Conservation (phyloP, 306 rosid species). For the cucumber (Cucumis sativus) region Cucumber_9930_V3 NC_026659.2:19135501-19136000, state of each 20-base stretch:
- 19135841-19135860: too few relatives aligned
- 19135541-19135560: background rate
- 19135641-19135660: slow-evolving; percentile 81
- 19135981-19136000: too few relatives aligned
- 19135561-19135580: too few relatives aligned
- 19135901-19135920: too few relatives aligned
- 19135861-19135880: too few relatives aligned
- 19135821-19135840: too few relatives aligned
- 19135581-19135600: background rate
- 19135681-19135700: slow-evolving; percentile 78
- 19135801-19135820: too few relatives aligned
- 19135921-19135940: too few relatives aligned
- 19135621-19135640: slow-evolving; percentile 88
- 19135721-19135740: slow-evolving; percentile 35
- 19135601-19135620: slow-evolving; percentile 30
- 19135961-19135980: too few relatives aligned
- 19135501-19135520: slow-evolving; percentile 30
- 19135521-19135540: background rate
- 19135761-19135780: background rate
- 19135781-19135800: background rate
- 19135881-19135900: too few relatives aligned
- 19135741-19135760: too few relatives aligned
- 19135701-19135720: slow-evolving; percentile 73
- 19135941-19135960: too few relatives aligned
- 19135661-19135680: slow-evolving; percentile 95